phyloP scores from a whole-genome alignment of 1,139 yeast genomes.

The Pichia sp. region DNA sequence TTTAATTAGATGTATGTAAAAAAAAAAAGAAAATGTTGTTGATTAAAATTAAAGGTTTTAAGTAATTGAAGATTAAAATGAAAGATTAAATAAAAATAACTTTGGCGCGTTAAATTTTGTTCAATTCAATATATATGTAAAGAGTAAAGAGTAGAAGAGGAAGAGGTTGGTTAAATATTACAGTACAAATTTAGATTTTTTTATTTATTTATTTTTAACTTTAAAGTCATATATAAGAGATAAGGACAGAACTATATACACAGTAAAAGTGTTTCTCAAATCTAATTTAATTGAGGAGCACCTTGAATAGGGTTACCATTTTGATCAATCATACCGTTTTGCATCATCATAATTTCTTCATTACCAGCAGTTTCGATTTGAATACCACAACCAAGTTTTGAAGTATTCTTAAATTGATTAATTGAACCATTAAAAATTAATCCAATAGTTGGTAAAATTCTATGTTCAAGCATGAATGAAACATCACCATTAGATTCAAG shows the following conservation, averaged over 20 bases:
- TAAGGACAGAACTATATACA: constrained; percentile 13
- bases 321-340: constrained; percentile 73
- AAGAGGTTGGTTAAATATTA: too few species aligned
- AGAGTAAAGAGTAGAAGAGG: too few species aligned
- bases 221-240: constrained; percentile 10
- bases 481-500: constrained; percentile 89
- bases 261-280: neutral
- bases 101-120: too few species aligned
- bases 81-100: too few species aligned
- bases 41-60: too few species aligned
- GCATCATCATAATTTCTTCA: constrained; percentile 71
- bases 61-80: too few species aligned
- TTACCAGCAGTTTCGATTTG: constrained; percentile 94
- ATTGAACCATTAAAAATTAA: constrained; percentile 89
- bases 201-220: constrained; percentile 3
- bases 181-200: neutral
- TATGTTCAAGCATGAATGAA: constrained; percentile 84
- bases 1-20: too few species aligned
- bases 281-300: constrained; percentile 44
- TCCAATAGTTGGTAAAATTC: constrained; percentile 87
- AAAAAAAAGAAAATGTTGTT: too few species aligned
- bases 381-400: constrained; percentile 87
- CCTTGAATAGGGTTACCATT: constrained; percentile 82
- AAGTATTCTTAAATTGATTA: constrained; percentile 80
- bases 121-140: too few species aligned